These are phyloP conservation scores for Babesia gibsoni DNA, from an alignment of 169 alveolate species.

Conservation along the genomic window DNA sequence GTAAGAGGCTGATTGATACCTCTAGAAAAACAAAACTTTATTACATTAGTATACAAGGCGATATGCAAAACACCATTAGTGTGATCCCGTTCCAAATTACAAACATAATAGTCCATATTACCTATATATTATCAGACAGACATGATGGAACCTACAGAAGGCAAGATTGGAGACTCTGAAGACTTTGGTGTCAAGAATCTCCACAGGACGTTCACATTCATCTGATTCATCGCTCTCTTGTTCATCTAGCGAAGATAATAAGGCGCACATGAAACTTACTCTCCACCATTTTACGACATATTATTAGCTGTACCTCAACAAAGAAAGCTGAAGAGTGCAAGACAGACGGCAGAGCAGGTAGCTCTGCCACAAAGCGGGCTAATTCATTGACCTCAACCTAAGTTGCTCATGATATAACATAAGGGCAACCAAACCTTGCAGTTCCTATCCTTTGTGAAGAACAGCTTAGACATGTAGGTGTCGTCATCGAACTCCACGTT, in stretches of 20 bases:
- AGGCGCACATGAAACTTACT: not conserved
- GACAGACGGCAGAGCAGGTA: conserved; percentile 44
- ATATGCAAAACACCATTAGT: conserved; percentile 7
- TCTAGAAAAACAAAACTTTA: not conserved
- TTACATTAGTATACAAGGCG: not conserved
- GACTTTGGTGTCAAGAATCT: conserved; percentile 3
- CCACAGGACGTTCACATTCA: not conserved
- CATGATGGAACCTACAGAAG: not conserved
- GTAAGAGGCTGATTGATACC: not conserved
- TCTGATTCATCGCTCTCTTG: not conserved
- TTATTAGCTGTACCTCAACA: conserved; percentile 22
- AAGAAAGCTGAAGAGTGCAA: conserved; percentile 7
- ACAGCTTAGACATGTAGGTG: not conserved
- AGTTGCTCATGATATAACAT: not conserved
- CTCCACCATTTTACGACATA: not conserved
- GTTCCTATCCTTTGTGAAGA: not conserved
- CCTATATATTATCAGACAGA: not conserved
- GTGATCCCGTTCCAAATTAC: conserved; percentile 10
- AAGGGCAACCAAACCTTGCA: not conserved
- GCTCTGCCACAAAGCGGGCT: conserved; percentile 18
- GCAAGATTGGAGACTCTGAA: conserved; percentile 13
- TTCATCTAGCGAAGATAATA: not conserved
- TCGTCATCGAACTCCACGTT: not conserved
- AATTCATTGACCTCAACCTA: conserved; percentile 29
- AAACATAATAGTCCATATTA: not conserved